Evolutionary conservation across 306 rosid species (phyloP).

Genomic region (Casuarina glauca): DNA sequence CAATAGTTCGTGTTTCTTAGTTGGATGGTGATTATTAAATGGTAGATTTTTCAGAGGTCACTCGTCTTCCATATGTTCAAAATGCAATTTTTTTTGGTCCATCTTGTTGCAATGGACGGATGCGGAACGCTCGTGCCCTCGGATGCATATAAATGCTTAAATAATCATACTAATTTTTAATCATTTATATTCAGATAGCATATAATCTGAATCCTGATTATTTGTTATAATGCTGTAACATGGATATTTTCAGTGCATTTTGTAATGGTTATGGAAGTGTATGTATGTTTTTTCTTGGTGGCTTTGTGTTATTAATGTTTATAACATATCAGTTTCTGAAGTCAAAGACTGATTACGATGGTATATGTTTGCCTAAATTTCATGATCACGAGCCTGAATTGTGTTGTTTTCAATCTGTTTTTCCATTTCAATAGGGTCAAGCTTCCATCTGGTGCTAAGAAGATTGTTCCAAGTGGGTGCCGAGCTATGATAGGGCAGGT

Average conservation of each 20-base stretch:
- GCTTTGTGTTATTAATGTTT: background rate
- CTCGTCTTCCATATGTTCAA: background rate
- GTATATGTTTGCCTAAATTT: background rate
- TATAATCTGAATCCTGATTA: background rate
- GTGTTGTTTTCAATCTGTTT: background rate
- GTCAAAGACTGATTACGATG: background rate
- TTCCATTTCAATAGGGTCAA: constrained; percentile 33
- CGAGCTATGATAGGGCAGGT: constrained; percentile 54
- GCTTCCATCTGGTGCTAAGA: constrained; percentile 47
- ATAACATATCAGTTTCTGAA: background rate
- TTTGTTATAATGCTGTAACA: background rate
- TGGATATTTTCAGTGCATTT: background rate
- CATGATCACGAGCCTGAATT: background rate
- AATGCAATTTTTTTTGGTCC: background rate
- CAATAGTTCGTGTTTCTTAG: background rate
- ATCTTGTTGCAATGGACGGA: background rate
- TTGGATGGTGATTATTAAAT: background rate
- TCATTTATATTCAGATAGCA: no score
- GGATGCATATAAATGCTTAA: no score
- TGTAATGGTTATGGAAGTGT: background rate
- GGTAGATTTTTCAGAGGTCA: no score
- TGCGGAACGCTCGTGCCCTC: background rate
- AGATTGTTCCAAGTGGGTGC: constrained; percentile 48
- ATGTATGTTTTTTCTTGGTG: background rate
- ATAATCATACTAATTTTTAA: no score